Evolutionary conservation across 2,329 filamentous ascomycete species (phyloP).

Genomic region (Dichotomopilus funicola): DNA sequence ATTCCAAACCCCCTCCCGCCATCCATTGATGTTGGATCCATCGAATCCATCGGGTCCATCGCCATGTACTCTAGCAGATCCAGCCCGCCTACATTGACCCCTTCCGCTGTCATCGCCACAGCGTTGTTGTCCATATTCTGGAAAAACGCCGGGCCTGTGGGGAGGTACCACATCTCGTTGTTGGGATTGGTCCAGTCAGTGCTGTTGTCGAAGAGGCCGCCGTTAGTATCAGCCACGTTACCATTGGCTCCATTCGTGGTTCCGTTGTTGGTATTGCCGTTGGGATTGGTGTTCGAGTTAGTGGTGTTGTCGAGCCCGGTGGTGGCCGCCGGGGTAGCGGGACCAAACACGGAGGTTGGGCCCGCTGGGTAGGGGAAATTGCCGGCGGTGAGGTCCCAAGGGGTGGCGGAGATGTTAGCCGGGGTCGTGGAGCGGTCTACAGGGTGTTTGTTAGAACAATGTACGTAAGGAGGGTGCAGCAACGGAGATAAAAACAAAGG

Average conservation of each 20-base stretch:
- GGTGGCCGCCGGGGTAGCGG: conserved; percentile 42
- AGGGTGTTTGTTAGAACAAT: conserved; percentile 10
- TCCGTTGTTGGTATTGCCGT: background rate
- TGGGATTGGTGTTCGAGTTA: conserved; percentile 8
- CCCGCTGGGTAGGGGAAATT: conserved; percentile 48
- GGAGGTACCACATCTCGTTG: conserved; percentile 62
- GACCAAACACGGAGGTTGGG: conserved; percentile 41
- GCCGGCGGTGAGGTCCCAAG: conserved; percentile 51
- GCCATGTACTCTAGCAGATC: conserved; percentile 64
- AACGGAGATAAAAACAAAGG: background rate
- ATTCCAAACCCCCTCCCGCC: conserved; percentile 11
- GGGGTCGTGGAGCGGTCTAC: conserved; percentile 37
- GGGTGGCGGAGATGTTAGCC: conserved; percentile 55
- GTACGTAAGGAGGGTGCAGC: background rate
- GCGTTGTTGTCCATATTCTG: conserved; percentile 55
- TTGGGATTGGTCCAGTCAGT: conserved; percentile 48
- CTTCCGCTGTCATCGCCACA: conserved; percentile 61
- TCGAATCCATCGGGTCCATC: conserved; percentile 41
- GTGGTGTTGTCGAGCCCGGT: conserved; percentile 16
- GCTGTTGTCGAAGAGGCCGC: conserved; percentile 36
- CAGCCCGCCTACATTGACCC: conserved; percentile 59
- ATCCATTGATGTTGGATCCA: background rate
- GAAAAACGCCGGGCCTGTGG: conserved; percentile 57
- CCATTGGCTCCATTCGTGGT: conserved; percentile 5
- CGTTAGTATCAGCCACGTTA: conserved; percentile 1